phyloP scores from a whole-genome alignment of 208 protist genomes.

The Leishmania lainsoni region DNA sequence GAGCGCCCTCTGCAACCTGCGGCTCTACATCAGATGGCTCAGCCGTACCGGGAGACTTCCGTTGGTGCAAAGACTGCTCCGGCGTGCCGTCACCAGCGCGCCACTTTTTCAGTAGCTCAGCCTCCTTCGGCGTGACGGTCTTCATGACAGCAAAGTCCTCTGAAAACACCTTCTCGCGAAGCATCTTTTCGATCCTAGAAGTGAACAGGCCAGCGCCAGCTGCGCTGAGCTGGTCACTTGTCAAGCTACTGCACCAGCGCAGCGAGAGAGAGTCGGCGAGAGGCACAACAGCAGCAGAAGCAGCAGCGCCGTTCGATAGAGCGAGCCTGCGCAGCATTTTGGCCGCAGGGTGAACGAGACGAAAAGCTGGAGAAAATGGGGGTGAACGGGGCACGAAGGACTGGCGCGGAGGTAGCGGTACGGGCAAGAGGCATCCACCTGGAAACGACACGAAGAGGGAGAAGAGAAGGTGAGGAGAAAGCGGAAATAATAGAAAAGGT shows the following conservation, averaged over 20 bases:
- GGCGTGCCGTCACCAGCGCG: conserved; percentile 22
- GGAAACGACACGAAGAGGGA: neutral
- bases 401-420: neutral
- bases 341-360: neutral
- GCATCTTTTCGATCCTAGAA: conserved; percentile 25
- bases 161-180: conserved; percentile 36
- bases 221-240: neutral
- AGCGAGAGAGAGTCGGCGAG: conserved; percentile 1
- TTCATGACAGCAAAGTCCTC: conserved; percentile 26
- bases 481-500: neutral
- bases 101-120: conserved; percentile 44
- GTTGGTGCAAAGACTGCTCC: conserved; percentile 19
- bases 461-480: neutral
- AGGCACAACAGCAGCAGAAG: neutral
- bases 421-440: neutral
- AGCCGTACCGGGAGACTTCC: conserved; percentile 20
- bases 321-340: conserved; percentile 3
- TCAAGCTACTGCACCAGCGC: conserved; percentile 15
- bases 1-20: conserved; percentile 21
- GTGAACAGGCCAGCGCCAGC: conserved; percentile 16
- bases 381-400: neutral
- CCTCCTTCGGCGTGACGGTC: conserved; percentile 36
- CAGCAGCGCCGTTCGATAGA: neutral
- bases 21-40: conserved; percentile 30
- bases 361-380: too few relatives aligned